phyloP scores from a whole-genome alignment of 116 monocot species.

The Dioscorea cayenensis region DNA sequence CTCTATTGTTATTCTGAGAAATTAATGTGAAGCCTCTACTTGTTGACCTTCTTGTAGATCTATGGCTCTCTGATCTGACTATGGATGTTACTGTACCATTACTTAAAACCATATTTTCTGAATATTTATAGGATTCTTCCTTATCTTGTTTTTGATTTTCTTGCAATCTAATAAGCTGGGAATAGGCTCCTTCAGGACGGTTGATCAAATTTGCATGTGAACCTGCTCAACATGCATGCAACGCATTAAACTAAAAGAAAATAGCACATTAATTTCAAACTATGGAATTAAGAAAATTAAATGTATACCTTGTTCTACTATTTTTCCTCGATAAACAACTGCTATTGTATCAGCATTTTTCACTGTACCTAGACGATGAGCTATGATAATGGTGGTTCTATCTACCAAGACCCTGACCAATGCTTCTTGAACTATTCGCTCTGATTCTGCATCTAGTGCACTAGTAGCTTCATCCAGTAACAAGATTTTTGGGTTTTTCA shows the following conservation, averaged over 20 bases:
- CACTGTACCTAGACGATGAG: slow-evolving; percentile 45
- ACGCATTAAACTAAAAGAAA: neutral
- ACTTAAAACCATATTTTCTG: neutral
- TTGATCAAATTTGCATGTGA: slow-evolving; percentile 9
- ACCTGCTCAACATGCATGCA: slow-evolving; percentile 2
- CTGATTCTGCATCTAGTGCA: slow-evolving; percentile 47
- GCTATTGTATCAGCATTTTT: slow-evolving; percentile 42
- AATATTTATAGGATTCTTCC: neutral
- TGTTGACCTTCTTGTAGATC: slow-evolving; percentile 4
- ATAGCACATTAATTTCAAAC: neutral
- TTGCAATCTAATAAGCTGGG: slow-evolving; percentile 39
- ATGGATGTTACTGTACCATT: neutral
- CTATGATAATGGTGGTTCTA: slow-evolving; percentile 49
- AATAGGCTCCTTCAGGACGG: slow-evolving; percentile 30
- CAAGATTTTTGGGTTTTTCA: slow-evolving; percentile 22
- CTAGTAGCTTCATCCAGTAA: slow-evolving; percentile 36
- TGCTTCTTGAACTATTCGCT: slow-evolving; percentile 39
- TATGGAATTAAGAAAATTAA: neutral
- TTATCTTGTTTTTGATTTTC: slow-evolving; percentile 26
- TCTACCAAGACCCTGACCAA: slow-evolving; percentile 34
- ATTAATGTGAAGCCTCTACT: slow-evolving; percentile 1
- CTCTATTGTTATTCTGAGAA: neutral
- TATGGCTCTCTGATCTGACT: neutral
- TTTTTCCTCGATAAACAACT: slow-evolving; percentile 33
- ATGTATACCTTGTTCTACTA: slow-evolving; percentile 42